Conservation (phyloP, 208 protist species). For the Trypanosoma scelopori region DNA sequence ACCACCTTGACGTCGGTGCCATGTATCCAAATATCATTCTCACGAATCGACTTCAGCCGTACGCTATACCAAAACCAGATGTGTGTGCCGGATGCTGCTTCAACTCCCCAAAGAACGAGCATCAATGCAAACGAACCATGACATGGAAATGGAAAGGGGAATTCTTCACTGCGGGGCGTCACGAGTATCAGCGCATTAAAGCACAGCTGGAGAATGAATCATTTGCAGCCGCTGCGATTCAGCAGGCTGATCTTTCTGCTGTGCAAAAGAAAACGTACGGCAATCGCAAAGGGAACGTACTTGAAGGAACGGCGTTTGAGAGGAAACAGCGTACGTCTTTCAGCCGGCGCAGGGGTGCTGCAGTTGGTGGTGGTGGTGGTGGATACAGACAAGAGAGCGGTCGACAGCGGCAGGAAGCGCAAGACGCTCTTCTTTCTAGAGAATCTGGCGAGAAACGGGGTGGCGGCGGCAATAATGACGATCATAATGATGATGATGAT, state of each 20-base stretch:
- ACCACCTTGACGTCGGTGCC: conserved; percentile 99
- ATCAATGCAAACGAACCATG: conserved; percentile 96
- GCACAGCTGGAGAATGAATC: conserved; percentile 96
- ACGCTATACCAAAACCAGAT: conserved; percentile 94
- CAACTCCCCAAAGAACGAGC: conserved; percentile 95
- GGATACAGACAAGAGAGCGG: conserved; percentile 77
- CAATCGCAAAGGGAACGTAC: conserved; percentile 88
- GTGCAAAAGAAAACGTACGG: conserved; percentile 92
- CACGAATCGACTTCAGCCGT: conserved; percentile 99
- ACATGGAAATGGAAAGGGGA: conserved; percentile 99
- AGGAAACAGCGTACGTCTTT: conserved; percentile 37
- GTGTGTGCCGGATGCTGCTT: conserved; percentile 97
- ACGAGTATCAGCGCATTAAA: conserved; percentile 96
- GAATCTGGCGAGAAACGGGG: conserved; percentile 28
- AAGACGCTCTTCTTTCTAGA: conserved; percentile 59
- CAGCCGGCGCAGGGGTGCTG: conserved; percentile 37
- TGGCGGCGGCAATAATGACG: conserved; percentile 23
- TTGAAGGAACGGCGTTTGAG: conserved; percentile 88
- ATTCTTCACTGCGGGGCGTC: conserved; percentile 93
- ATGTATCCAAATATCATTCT: conserved; percentile 99
- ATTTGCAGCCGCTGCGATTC: conserved; percentile 76
- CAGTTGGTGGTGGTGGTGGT: conserved; percentile 26
- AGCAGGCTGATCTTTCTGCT: conserved; percentile 83
- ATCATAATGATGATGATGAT: conserved; percentile 33
- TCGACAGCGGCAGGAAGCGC: conserved; percentile 62